phyloP scores from a whole-genome alignment of 495 filamentous ascomycete genomes.

The Ramalina intermedia region DNA sequence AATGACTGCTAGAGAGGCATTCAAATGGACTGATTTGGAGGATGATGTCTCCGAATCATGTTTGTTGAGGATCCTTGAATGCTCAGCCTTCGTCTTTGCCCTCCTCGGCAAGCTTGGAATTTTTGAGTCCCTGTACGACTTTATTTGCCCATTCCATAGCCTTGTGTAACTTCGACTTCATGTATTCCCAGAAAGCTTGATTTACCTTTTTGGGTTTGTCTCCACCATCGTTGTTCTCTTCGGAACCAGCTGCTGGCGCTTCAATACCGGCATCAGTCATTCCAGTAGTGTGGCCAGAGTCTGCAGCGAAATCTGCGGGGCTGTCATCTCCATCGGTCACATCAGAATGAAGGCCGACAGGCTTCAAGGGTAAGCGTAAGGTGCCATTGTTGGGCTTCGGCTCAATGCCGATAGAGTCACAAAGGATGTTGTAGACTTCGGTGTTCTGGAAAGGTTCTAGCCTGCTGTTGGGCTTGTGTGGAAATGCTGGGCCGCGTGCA shows the following conservation, averaged over 20 bases:
- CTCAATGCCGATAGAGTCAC: constrained; percentile 30
- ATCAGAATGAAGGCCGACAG: constrained; percentile 54
- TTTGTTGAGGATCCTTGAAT: neutral
- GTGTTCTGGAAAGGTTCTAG: constrained; percentile 82
- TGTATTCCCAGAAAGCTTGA: constrained; percentile 6
- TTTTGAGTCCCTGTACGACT: neutral
- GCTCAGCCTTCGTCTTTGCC: neutral
- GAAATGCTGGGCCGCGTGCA: constrained; percentile 36
- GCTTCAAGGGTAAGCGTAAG: constrained; percentile 57
- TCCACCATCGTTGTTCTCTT: neutral
- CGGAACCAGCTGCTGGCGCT: neutral
- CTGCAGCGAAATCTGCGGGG: constrained; percentile 21
- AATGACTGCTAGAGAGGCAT: too few relatives aligned
- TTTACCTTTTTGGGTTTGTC: constrained; percentile 4
- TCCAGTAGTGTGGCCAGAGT: neutral
- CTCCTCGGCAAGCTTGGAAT: neutral
- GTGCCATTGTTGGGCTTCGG: constrained; percentile 36
- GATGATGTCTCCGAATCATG: too few relatives aligned
- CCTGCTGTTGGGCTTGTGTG: constrained; percentile 62
- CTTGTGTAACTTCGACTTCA: constrained; percentile 11
- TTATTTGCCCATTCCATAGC: constrained; percentile 12
- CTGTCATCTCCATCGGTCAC: constrained; percentile 20
- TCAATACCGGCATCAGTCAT: neutral
- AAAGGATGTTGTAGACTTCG: constrained; percentile 91
- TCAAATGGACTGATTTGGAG: too few relatives aligned